Conservation (phyloP, 257 asterid species). For the Henckelia pumila region DNA sequence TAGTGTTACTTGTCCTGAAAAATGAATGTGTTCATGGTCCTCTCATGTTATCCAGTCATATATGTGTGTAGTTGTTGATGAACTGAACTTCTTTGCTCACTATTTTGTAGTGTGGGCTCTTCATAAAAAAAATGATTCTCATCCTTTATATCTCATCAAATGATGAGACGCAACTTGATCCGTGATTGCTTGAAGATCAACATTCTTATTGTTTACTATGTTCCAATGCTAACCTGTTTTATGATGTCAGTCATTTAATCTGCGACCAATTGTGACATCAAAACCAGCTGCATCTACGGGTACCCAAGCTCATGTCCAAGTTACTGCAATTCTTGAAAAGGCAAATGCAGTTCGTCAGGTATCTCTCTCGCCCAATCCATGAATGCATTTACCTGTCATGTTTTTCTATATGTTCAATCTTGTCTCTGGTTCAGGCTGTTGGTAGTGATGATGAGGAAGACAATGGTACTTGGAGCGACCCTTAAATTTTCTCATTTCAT, state of each 20-base stretch:
- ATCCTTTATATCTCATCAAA: background rate
- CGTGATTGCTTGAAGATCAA: background rate
- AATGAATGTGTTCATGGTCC: background rate
- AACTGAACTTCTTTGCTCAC: slow-evolving; percentile 3
- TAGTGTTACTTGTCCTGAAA: background rate
- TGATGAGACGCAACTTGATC: background rate
- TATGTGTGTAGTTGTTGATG: background rate
- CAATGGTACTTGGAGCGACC: slow-evolving; percentile 56
- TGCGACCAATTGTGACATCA: slow-evolving; percentile 58
- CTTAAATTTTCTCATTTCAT: slow-evolving; percentile 22
- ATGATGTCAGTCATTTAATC: slow-evolving; percentile 66
- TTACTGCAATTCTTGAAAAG: slow-evolving; percentile 77
- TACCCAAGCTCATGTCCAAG: slow-evolving; percentile 27
- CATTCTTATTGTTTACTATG: background rate
- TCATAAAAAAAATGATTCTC: no score
- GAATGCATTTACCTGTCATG: background rate
- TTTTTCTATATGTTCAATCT: no score
- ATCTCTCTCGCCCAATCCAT: background rate
- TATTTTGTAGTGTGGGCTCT: background rate
- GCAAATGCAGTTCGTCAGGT: slow-evolving; percentile 95
- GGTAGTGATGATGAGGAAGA: slow-evolving; percentile 71
- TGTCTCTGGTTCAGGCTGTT: slow-evolving; percentile 58
- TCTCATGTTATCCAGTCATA: background rate
- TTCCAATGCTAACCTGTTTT: slow-evolving; percentile 12
- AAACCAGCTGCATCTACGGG: slow-evolving; percentile 47